These are phyloP conservation scores for Chaetothyriales sp. DNA, from an alignment of 2,329 filamentous ascomycete species.

Conservation along the genomic window DNA sequence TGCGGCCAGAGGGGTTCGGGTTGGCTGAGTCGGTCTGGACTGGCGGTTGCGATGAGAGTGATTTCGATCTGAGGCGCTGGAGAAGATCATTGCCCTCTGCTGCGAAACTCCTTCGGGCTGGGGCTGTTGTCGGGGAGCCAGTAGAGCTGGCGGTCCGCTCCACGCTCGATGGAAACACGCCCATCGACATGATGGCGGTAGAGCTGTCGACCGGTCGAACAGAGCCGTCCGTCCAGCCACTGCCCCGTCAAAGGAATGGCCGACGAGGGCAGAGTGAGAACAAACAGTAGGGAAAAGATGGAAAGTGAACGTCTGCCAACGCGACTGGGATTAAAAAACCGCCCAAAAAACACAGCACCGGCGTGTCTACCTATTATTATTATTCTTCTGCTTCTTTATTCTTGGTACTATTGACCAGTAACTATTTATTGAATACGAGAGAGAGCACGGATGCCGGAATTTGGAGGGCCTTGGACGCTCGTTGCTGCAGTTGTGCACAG, in stretches of 20 bases:
- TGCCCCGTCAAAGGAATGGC: neutral
- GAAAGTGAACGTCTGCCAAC: neutral
- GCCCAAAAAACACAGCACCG: too few relatives aligned
- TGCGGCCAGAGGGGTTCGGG: slow-evolving; percentile 6
- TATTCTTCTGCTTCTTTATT: too few relatives aligned
- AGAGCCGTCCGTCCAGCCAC: neutral
- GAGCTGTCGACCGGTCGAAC: neutral
- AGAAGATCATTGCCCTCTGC: neutral
- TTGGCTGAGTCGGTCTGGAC: neutral
- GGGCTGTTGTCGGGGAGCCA: neutral
- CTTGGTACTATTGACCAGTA: neutral
- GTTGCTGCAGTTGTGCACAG: neutral
- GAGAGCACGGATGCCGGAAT: neutral
- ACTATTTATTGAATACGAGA: neutral
- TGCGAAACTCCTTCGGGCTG: neutral
- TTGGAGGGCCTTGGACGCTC: neutral
- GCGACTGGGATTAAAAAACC: neutral
- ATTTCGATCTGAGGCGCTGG: neutral
- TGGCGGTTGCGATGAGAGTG: neutral
- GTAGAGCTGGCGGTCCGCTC: slow-evolving; percentile 1
- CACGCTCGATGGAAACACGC: slow-evolving; percentile 1
- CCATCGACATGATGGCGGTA: slow-evolving; percentile 3
- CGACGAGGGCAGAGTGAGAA: neutral
- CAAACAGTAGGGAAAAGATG: neutral
- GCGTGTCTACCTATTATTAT: too few relatives aligned